These are phyloP conservation scores for Bifiguratus adelaidae DNA, from an alignment of 192 early-diverging fungal genomes.

Conservation along the genomic window DNA sequence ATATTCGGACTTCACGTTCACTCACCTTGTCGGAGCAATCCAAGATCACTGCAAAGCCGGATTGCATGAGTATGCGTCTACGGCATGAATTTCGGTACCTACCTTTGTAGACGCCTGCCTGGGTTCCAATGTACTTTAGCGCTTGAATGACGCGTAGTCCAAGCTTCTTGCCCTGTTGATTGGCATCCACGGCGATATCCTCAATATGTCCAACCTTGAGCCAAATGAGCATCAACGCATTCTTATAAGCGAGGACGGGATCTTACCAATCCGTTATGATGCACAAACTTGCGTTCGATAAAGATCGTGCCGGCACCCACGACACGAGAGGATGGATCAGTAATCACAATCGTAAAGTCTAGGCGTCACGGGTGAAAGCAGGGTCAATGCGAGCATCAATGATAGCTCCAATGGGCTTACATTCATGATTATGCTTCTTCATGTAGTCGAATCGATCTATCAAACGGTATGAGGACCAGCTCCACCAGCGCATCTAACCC, in stretches of 20 bases:
- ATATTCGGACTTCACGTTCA: constrained; percentile 14
- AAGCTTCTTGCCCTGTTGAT: constrained; percentile 50
- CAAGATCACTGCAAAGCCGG: constrained; percentile 26
- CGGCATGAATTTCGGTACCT: background rate
- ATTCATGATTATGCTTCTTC: constrained; percentile 67
- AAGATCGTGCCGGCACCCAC: constrained; percentile 74
- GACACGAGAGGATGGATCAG: constrained; percentile 48
- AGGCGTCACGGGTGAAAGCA: background rate
- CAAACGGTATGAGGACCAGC: background rate
- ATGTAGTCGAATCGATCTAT: constrained; percentile 64
- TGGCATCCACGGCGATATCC: constrained; percentile 50
- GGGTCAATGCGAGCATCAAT: constrained; percentile 1
- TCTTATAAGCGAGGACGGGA: background rate
- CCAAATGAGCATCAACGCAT: background rate
- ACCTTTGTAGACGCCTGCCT: constrained; percentile 78
- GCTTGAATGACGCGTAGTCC: constrained; percentile 66
- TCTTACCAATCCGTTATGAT: constrained; percentile 56
- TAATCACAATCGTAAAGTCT: constrained; percentile 73
- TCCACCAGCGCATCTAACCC: background rate
- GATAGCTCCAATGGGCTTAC: constrained; percentile 12
- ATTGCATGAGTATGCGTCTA: background rate
- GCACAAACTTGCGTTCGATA: constrained; percentile 82
- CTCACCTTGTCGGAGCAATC: constrained; percentile 49
- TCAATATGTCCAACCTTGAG: constrained; percentile 72
- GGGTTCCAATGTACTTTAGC: constrained; percentile 69